Percentiles rank a stretch among this genome's conserved stretches.
Conservation (phyloP, 2,329 filamentous ascomycete genomes). For the Pyrenophora seminiperda region DNA sequence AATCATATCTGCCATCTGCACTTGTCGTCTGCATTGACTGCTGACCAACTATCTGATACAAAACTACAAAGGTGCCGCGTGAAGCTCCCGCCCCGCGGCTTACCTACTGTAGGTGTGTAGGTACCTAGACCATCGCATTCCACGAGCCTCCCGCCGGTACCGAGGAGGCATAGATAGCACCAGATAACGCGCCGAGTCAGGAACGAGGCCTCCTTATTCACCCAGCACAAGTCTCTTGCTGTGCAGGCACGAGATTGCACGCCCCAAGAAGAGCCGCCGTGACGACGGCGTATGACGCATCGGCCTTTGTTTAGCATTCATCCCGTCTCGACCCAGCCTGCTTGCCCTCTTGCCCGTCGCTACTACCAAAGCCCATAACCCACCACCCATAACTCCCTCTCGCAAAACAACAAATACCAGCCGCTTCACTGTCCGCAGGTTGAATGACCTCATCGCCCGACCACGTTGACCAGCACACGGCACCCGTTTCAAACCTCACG, state of each 20-base stretch:
- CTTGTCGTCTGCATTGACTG: slow-evolving; percentile 19
- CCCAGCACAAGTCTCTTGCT: slow-evolving; percentile 10
- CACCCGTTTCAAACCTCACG: slow-evolving; percentile 42
- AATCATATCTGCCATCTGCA: not conserved
- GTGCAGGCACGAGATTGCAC: slow-evolving; percentile 24
- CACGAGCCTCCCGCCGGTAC: slow-evolving; percentile 16
- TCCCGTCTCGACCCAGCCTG: slow-evolving; percentile 26
- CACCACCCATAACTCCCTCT: not conserved
- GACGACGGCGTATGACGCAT: slow-evolving; percentile 36
- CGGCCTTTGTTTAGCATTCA: slow-evolving; percentile 25
- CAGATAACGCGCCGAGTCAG: slow-evolving; percentile 20
- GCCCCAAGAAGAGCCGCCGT: slow-evolving; percentile 29
- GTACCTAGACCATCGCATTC: slow-evolving; percentile 5
- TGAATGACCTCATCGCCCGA: slow-evolving; percentile 50
- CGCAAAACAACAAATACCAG: slow-evolving; percentile 3
- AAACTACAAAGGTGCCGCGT: slow-evolving; percentile 6
- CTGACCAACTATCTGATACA: slow-evolving; percentile 23
- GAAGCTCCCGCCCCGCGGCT: slow-evolving; percentile 14
- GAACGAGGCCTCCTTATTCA: slow-evolving; percentile 18
- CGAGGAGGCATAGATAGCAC: slow-evolving; percentile 14
- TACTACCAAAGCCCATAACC: slow-evolving; percentile 11
- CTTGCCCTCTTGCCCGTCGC: slow-evolving; percentile 16
- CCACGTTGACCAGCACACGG: slow-evolving; percentile 33
- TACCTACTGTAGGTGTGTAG: no score
- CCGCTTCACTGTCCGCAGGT: slow-evolving; percentile 24